A percentile compares a stretch with the other conserved stretches of the same genome.
Conservation (phyloP, 805 yeast species). For the Ogataea allantospora region DNA sequence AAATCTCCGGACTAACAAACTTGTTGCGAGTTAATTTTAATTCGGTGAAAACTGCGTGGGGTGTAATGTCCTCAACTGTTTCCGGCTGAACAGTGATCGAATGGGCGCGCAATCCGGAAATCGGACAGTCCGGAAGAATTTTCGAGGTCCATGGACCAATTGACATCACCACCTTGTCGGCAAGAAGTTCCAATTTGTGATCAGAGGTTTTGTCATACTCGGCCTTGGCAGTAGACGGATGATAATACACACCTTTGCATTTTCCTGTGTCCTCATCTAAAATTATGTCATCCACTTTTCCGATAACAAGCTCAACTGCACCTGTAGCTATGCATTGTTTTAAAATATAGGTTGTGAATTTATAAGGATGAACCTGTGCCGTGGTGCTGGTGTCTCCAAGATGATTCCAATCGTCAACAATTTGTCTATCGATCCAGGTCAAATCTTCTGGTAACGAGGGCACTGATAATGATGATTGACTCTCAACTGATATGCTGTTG, state of each 20-base stretch:
- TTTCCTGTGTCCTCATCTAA: conserved; percentile 58
- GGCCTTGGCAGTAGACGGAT: conserved; percentile 37
- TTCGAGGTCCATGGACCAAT: conserved; percentile 98
- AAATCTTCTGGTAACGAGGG: conserved; percentile 56
- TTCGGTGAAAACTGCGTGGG: conserved; percentile 93
- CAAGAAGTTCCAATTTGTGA: conserved; percentile 48
- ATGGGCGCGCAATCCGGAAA: conserved; percentile 91
- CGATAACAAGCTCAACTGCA: conserved; percentile 78
- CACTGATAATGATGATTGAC: conserved; percentile 15
- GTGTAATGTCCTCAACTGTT: conserved; percentile 68
- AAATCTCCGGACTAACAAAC: conserved; percentile 88
- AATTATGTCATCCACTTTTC: conserved; percentile 71
- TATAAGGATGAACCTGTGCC: conserved; percentile 95
- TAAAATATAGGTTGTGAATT: conserved; percentile 81
- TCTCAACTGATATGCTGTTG: conserved; percentile 35
- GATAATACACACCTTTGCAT: conserved; percentile 71
- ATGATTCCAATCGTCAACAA: conserved; percentile 71
- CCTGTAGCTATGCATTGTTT: conserved; percentile 80
- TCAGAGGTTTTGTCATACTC: conserved; percentile 31
- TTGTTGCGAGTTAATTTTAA: conserved; percentile 63
- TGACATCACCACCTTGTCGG: conserved; percentile 77
- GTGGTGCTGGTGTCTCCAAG: conserved; percentile 85
- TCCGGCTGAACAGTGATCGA: conserved; percentile 88
- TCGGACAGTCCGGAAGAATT: conserved; percentile 88
- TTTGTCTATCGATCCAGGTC: conserved; percentile 69